Conservation (phyloP, 2,329 filamentous ascomycete genomes). For the Niveomyces coronatus region DNA sequence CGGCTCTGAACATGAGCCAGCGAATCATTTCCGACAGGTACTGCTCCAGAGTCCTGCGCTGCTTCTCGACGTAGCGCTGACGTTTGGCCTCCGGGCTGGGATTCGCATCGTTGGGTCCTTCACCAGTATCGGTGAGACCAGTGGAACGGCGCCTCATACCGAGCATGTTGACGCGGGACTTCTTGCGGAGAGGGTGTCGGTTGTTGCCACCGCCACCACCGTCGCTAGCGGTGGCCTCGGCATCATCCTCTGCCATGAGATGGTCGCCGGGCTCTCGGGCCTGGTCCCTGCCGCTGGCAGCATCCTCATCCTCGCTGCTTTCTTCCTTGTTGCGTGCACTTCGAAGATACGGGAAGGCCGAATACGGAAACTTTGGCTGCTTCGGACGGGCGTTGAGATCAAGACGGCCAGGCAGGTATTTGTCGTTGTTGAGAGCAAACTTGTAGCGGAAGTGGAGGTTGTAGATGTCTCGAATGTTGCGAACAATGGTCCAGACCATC, state of each 20-base stretch:
- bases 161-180: slow-evolving; percentile 43
- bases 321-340: slow-evolving; percentile 71
- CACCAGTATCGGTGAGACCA: slow-evolving; percentile 31
- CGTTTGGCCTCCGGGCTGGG: slow-evolving; percentile 43
- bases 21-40: slow-evolving; percentile 92
- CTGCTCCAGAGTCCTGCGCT: slow-evolving; percentile 75
- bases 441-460: slow-evolving; percentile 94
- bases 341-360: slow-evolving; percentile 81
- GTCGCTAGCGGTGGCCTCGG: slow-evolving; percentile 48
- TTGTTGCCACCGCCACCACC: slow-evolving; percentile 35
- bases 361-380: slow-evolving; percentile 82
- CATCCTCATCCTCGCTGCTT: slow-evolving; percentile 59
- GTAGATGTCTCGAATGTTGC: slow-evolving; percentile 79
- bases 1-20: slow-evolving; percentile 92
- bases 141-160: slow-evolving; percentile 45
- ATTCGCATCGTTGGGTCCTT: slow-evolving; percentile 31
- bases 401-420: slow-evolving; percentile 60
- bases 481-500: slow-evolving; percentile 92
- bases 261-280: slow-evolving; percentile 36
- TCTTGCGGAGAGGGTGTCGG: slow-evolving; percentile 29
- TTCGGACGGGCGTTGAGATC: slow-evolving; percentile 60
- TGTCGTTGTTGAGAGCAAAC: slow-evolving; percentile 72
- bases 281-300: slow-evolving; percentile 22
- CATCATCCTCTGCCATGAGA: slow-evolving; percentile 25
- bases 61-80: slow-evolving; percentile 64